Evolutionary conservation across 2,329 filamentous ascomycete species (phyloP), one percentile per base, ranked within the genome.

Genomic region (Aciculosporium take): DNA sequence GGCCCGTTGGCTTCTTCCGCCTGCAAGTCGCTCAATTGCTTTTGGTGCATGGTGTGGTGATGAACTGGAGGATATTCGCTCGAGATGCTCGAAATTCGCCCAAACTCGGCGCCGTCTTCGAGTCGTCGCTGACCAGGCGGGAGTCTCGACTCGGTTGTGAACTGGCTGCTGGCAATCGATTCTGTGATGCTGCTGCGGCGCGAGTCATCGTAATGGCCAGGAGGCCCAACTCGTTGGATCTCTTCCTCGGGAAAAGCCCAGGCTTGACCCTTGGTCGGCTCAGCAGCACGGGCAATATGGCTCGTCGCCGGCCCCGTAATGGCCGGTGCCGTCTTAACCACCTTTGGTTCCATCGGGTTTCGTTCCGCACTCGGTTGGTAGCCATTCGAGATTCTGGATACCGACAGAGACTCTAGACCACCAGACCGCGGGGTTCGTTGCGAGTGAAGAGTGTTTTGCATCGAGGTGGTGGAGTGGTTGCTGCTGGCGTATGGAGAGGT

Each of bases 161-260:
- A 86, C 49, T 87, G 81, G 57, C 81, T 87, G 61, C 82, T 87
- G 4, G 81, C 81, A 43, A 88, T 68, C 0, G 84, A 88, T 17
- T 85, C 80, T 28, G 83, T 79, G 45, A 84, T 73, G 51, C 82
- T 87, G 56, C 82, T 86, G 46, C 82, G 74, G 45, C 83, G 71
- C 8, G 83, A 87, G 42, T 79, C 74, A 34, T 72, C 63, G 29
- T 74, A 74, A 37, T 66, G 62, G 31, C 41, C 35, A 50, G 69
- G 28, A 60, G 65, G 44, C 55, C 48, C 46, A 12, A 69, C 54
- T 41, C 69, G 62, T 44, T 73, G 68, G 3, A 81, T 76, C 40
- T 79, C 74, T 41, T 81, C 76, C 53, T 85, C 83, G 1, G 84
- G 83, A 51, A 88, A 88, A 49, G 84, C 84, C 83, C 84, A 89